A percentile compares a stretch with the other conserved stretches of the same genome.
Conservation (phyloP, 805 yeast genomes). For the Saccharomycopsis sp. region DNA sequence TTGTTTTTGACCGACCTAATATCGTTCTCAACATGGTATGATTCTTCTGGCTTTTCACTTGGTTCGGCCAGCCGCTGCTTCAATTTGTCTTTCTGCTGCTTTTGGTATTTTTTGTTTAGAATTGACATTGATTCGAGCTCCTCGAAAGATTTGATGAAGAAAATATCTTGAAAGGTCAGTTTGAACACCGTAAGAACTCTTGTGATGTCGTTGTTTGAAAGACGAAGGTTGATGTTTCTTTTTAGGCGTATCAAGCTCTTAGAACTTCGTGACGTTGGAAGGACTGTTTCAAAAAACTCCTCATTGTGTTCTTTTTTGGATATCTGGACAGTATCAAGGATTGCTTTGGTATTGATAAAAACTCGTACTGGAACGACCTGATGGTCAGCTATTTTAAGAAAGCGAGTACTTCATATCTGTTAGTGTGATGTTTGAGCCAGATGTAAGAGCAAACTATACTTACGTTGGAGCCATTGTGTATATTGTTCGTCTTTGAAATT, state of each 20-base stretch:
- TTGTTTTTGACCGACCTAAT: conserved; percentile 4
- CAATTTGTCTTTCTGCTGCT: neutral
- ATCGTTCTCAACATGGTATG: neutral
- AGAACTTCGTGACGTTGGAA: conserved; percentile 5
- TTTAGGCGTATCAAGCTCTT: conserved; percentile 11
- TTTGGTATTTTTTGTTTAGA: neutral
- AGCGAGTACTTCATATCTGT: conserved; percentile 6
- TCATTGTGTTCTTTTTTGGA: neutral
- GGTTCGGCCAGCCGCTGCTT: neutral
- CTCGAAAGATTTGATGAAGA: conserved; percentile 5
- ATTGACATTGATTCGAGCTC: conserved; percentile 5
- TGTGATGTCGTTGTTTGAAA: conserved; percentile 10
- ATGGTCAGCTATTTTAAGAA: conserved; percentile 8
- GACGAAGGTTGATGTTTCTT: conserved; percentile 9
- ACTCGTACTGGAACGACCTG: conserved; percentile 12
- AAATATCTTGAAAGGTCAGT: conserved; percentile 2
- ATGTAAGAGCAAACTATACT: neutral
- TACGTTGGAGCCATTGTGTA: neutral
- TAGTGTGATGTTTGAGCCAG: neutral
- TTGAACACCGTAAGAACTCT: conserved; percentile 6
- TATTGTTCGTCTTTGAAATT: too few species aligned
- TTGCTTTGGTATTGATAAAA: conserved; percentile 11
- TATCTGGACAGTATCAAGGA: neutral
- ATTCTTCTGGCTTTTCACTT: neutral
- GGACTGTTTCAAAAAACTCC: conserved; percentile 13